Evolutionary conservation across 2,329 filamentous ascomycete genomes (phyloP), one percentile per base, ranked within the genome.

Genomic region (Fusarium albosuccineum): DNA sequence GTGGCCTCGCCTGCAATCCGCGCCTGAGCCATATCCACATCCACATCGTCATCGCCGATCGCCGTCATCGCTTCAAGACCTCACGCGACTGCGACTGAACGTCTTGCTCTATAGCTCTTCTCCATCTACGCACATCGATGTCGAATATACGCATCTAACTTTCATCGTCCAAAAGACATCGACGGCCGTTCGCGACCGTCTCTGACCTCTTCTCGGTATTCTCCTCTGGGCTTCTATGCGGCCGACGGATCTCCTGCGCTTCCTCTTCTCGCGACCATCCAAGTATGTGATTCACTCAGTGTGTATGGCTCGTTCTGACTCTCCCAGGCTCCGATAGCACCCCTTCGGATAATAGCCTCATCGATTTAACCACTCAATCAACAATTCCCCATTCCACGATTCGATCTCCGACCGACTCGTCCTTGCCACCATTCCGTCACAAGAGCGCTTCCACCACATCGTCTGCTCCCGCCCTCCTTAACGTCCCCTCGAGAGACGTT

Each of bases 381-480:
- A 56, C 36, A 52, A 42, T 57, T 61, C 36, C 64, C 37, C 46
- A 49, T 72, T 64, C 39, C 37, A 41, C 48, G 57, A 62, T 29
- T 33, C 62, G 60, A 60, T 41, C 36, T 34, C 16, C 50, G 46
- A 54, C 59, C 53, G 48, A 56, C 42, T 62, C 67, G 56, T 48
- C 54, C 54, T 87, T 89, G 89, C 84, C 94, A 97, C 86, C 82
- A 97, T 97, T 97, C 90, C 91, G 85, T 90, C 88, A 83, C 87
- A 85, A 82, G 91, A 93, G 88, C 88, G 89, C 83, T 91, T 93
- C 82, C 90, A 92, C 81, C 89, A 94, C 77, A 89, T 91, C 77
- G 89, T 94, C 81, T 92, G 91, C 81, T 90, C 91, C 79, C 89
- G 92, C 81, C 94, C 95, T 84, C 94, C 95, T 83, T 97, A 97